Conservation (phyloP, 139 green algal species). For the Eudorina sp. region DNA sequence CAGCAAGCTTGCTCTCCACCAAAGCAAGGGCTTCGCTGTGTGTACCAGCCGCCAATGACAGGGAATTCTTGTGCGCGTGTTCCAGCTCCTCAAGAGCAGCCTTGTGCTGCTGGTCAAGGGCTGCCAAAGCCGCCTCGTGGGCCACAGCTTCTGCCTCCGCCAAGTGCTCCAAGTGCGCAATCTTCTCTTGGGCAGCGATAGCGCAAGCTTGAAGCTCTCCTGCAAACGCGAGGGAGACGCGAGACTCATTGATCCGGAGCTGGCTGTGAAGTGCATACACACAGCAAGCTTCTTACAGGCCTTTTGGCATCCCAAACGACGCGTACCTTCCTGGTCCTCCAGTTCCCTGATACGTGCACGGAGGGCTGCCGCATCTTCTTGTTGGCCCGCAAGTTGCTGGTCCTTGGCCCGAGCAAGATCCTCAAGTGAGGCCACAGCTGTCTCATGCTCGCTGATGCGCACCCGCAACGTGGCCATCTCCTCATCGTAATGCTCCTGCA, state of each 20-base stretch:
- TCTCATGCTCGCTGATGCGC: slow-evolving; percentile 36
- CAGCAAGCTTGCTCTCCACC: background rate
- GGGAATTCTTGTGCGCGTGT: background rate
- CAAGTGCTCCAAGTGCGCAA: slow-evolving; percentile 79
- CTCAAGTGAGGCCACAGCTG: slow-evolving; percentile 18
- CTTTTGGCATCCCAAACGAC: background rate
- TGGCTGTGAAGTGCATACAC: background rate
- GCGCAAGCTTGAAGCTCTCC: slow-evolving; percentile 80
- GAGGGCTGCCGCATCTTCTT: slow-evolving; percentile 38
- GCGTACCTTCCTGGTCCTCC: slow-evolving; percentile 64
- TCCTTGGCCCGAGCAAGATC: background rate
- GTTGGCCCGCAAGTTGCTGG: slow-evolving; percentile 32
- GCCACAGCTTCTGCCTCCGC: slow-evolving; percentile 53
- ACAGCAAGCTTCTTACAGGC: background rate
- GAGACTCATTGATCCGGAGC: no score
- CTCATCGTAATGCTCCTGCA: slow-evolving; percentile 52
- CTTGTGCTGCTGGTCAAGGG: background rate
- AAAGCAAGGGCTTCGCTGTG: background rate
- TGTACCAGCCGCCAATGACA: background rate
- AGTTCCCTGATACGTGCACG: slow-evolving; percentile 30
- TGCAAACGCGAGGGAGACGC: slow-evolving; percentile 49
- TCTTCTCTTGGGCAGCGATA: slow-evolving; percentile 72
- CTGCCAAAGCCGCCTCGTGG: background rate
- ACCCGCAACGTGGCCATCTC: slow-evolving; percentile 26
- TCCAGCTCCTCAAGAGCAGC: background rate